Evolutionary conservation across 352 stramenopile genomes (phyloP).

Genomic region (Phytophthora hibernalis): DNA sequence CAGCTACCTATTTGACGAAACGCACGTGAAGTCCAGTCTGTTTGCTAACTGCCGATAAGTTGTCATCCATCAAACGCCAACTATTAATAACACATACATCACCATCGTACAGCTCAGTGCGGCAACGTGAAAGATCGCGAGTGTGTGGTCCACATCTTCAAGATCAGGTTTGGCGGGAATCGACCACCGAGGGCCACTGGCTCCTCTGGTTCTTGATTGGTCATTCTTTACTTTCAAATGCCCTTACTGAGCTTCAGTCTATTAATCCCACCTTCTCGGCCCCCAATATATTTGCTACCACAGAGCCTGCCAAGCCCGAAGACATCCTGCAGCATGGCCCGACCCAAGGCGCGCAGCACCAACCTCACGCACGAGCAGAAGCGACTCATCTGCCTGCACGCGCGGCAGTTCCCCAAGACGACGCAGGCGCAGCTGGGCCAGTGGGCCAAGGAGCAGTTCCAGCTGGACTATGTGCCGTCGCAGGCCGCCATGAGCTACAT

Average conservation of each 20-base stretch:
- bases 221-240: not conserved
- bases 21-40: not conserved
- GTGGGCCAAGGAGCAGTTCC: constrained; percentile 79
- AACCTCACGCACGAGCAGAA: constrained; percentile 90
- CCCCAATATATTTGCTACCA: constrained; percentile 39
- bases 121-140: constrained; percentile 21
- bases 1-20: too few species aligned
- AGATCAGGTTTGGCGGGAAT: constrained; percentile 13
- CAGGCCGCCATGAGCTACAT: constrained; percentile 86
- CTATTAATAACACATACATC: not conserved
- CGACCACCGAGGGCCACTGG: constrained; percentile 7
- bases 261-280: constrained; percentile 2
- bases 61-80: not conserved
- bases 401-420: constrained; percentile 71
- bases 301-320: constrained; percentile 27
- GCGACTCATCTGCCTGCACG: constrained; percentile 78
- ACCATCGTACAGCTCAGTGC: too few species aligned
- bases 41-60: not conserved
- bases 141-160: constrained; percentile 11
- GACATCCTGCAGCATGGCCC: constrained; percentile 6
- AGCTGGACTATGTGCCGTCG: constrained; percentile 65
- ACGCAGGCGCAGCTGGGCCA: constrained; percentile 78
- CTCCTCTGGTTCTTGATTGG: constrained; percentile 1
- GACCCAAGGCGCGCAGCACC: constrained; percentile 56
- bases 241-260: constrained; percentile 13